Conservation (phyloP, 2,329 filamentous ascomycete species). For the Colletotrichum sp. region DNA sequence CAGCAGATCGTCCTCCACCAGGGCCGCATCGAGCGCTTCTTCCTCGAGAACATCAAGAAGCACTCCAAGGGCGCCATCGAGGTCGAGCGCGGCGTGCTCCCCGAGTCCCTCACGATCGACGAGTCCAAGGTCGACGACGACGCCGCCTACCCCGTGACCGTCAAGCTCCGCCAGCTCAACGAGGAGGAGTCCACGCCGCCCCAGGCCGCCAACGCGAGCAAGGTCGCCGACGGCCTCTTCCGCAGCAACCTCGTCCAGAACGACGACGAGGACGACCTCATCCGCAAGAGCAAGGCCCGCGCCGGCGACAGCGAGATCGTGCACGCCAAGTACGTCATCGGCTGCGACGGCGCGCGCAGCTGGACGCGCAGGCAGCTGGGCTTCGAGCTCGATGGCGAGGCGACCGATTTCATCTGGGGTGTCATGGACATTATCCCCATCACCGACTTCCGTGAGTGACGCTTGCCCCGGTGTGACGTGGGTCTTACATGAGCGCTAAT, state of each 20-base stretch:
- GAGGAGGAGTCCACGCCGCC: conserved; percentile 61
- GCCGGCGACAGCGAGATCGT: conserved; percentile 47
- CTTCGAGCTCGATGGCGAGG: conserved; percentile 60
- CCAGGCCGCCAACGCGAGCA: conserved; percentile 36
- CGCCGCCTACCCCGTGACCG: conserved; percentile 64
- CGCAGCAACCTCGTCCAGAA: conserved; percentile 62
- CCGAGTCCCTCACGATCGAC: conserved; percentile 60
- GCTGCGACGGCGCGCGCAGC: conserved; percentile 71
- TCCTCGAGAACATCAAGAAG: conserved; percentile 65
- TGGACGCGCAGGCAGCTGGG: conserved; percentile 67
- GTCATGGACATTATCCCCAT: conserved; percentile 43
- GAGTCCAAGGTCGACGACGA: conserved; percentile 52
- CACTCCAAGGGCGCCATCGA: conserved; percentile 51
- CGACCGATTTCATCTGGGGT: conserved; percentile 54
- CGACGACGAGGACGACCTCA: conserved; percentile 54
- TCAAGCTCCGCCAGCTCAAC: conserved; percentile 60
- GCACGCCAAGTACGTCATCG: conserved; percentile 68
- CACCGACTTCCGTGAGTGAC: conserved; percentile 49
- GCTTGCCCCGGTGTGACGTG: neutral
- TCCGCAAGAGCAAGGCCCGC: conserved; percentile 23
- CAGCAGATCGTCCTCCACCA: conserved; percentile 74
- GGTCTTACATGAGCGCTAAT: neutral
- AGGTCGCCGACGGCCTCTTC: conserved; percentile 59
- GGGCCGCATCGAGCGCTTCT: conserved; percentile 72
- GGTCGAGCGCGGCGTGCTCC: conserved; percentile 66